Percentiles rank a stretch among this genome's conserved stretches.
Evolutionary conservation across 2,329 filamentous ascomycete genomes (phyloP).

Genomic region (Simplicillium sp.): DNA sequence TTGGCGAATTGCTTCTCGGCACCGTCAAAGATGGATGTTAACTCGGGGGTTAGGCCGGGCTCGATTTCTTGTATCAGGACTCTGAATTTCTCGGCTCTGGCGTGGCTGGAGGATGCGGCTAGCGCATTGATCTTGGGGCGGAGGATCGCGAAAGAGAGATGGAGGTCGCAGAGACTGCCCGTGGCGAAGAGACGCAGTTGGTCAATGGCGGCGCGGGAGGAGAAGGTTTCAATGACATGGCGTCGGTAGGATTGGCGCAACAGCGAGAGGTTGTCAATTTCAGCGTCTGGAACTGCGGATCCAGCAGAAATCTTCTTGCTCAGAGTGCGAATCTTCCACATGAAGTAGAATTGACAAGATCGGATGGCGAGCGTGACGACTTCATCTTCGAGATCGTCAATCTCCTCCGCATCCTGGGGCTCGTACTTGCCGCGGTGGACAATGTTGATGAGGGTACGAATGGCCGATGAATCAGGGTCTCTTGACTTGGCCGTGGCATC

Average conservation of each 20-base stretch:
- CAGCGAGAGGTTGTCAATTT: slow-evolving; percentile 50
- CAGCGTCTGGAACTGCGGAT: slow-evolving; percentile 42
- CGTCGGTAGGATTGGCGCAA: slow-evolving; percentile 48
- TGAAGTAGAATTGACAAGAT: slow-evolving; percentile 77
- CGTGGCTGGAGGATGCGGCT: slow-evolving; percentile 15
- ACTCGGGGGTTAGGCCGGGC: slow-evolving; percentile 50
- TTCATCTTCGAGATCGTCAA: slow-evolving; percentile 71
- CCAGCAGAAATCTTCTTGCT: slow-evolving; percentile 44
- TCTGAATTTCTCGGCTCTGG: slow-evolving; percentile 20
- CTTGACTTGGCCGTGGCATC: slow-evolving; percentile 48
- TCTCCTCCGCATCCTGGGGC: slow-evolving; percentile 59
- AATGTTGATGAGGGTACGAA: slow-evolving; percentile 63
- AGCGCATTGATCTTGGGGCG: slow-evolving; percentile 41
- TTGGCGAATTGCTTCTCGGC: slow-evolving; percentile 73
- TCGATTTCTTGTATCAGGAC: slow-evolving; percentile 59
- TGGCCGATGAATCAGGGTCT: slow-evolving; percentile 40
- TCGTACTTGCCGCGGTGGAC: slow-evolving; percentile 64
- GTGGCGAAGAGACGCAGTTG: slow-evolving; percentile 68
- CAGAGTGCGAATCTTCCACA: slow-evolving; percentile 74
- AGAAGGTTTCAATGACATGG: slow-evolving; percentile 59
- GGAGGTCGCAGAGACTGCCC: slow-evolving; percentile 70
- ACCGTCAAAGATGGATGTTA: slow-evolving; percentile 68
- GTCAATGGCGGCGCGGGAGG: slow-evolving; percentile 61
- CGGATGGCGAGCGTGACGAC: slow-evolving; percentile 69
- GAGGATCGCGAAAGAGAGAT: slow-evolving; percentile 69